Conservation (phyloP, 441 rosid genomes). For the Biscutella auriculata region DNA sequence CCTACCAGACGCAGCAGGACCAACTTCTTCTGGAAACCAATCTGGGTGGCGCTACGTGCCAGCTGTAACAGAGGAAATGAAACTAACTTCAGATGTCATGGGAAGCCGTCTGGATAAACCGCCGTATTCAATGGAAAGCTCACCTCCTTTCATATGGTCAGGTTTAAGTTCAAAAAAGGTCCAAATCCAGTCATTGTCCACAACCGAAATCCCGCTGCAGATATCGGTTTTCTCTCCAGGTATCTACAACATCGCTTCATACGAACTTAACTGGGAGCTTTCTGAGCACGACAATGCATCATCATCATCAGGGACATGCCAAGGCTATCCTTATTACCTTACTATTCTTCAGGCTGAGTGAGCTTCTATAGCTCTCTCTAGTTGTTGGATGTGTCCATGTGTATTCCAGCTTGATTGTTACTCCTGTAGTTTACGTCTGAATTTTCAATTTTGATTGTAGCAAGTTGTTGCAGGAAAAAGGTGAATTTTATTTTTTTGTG, state of each 20-base stretch:
- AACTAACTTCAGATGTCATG: slow-evolving; percentile 35
- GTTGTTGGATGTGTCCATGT: background rate
- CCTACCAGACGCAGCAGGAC: slow-evolving; percentile 17
- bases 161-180: slow-evolving; percentile 61
- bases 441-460: slow-evolving; percentile 13
- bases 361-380: slow-evolving; percentile 14
- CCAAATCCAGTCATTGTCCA: slow-evolving; percentile 46
- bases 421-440: background rate
- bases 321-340: slow-evolving; percentile 60
- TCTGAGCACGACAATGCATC: slow-evolving; percentile 21
- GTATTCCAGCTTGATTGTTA: slow-evolving; percentile 16
- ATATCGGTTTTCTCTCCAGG: slow-evolving; percentile 75
- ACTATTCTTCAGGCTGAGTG: slow-evolving; percentile 56
- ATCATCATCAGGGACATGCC: slow-evolving; percentile 48
- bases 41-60: slow-evolving; percentile 63
- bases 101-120: slow-evolving; percentile 25
- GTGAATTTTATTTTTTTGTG: background rate
- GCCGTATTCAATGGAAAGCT: slow-evolving; percentile 36
- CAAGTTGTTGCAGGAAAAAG: slow-evolving; percentile 12
- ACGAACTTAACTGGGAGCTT: slow-evolving; percentile 63
- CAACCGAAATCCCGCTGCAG: slow-evolving; percentile 50
- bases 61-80: slow-evolving; percentile 31
- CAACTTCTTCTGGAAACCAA: slow-evolving; percentile 33
- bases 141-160: slow-evolving; percentile 69
- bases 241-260: slow-evolving; percentile 60